Conservation (phyloP, 495 filamentous ascomycete species). For the Trichoderma erinaceum region DNA sequence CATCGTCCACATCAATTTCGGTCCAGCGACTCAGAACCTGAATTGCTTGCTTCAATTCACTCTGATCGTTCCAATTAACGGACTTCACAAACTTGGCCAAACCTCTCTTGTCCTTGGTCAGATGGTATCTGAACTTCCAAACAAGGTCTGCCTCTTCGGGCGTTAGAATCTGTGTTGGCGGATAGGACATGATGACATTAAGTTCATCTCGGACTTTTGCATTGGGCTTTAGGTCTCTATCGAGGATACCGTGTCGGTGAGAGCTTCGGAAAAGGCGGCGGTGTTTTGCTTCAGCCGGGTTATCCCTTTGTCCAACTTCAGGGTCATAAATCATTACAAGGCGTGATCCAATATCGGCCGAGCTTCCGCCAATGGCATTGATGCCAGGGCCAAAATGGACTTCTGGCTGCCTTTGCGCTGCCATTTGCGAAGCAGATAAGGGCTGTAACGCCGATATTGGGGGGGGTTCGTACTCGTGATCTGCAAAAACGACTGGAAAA, state of each 20-base stretch:
- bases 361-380: conserved; percentile 52
- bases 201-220: conserved; percentile 93
- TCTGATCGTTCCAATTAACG: conserved; percentile 84
- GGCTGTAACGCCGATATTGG: conserved; percentile 62
- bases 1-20: conserved; percentile 95
- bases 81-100: conserved; percentile 97
- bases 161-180: conserved; percentile 80
- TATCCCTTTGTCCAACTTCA: conserved; percentile 79
- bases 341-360: conserved; percentile 46
- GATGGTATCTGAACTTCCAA: conserved; percentile 93
- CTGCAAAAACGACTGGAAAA: conserved; percentile 90
- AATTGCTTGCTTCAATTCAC: conserved; percentile 80
- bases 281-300: conserved; percentile 94
- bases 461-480: conserved; percentile 84
- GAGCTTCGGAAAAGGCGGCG: conserved; percentile 78
- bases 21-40: conserved; percentile 91
- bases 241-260: conserved; percentile 85
- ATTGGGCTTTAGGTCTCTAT: conserved; percentile 91
- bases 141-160: conserved; percentile 90
- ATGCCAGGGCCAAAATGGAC: conserved; percentile 80
- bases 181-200: conserved; percentile 84
- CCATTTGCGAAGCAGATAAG: conserved; percentile 53
- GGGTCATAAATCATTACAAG: conserved; percentile 88
- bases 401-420: conserved; percentile 71
- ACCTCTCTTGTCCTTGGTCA: conserved; percentile 87